Evolutionary conservation across 2,329 filamentous ascomycete genomes (phyloP).

Genomic region (Passalora sequoiae): DNA sequence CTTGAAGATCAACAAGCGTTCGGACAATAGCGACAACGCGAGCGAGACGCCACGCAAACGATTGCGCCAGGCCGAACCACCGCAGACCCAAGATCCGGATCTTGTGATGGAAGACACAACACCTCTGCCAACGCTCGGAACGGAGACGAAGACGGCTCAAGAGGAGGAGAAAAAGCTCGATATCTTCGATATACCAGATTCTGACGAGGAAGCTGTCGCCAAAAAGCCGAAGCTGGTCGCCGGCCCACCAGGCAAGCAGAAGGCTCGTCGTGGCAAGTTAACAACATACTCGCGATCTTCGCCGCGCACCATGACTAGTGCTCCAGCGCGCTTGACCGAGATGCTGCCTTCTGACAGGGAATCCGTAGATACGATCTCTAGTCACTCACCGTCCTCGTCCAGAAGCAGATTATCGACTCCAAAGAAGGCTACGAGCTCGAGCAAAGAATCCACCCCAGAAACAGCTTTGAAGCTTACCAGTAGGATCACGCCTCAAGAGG

Average conservation of each 20-base stretch:
- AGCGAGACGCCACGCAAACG: constrained; percentile 17
- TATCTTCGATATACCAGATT: constrained; percentile 23
- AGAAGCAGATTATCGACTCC: constrained; percentile 22
- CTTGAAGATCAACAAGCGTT: constrained; percentile 6
- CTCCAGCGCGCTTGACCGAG: constrained; percentile 28
- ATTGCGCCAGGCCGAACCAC: constrained; percentile 5
- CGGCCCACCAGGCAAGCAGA: constrained; percentile 1
- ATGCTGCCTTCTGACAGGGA: constrained; percentile 27
- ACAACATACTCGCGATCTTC: constrained; percentile 12
- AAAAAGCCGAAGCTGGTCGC: not conserved
- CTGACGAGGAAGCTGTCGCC: constrained; percentile 10
- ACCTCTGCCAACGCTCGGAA: constrained; percentile 3
- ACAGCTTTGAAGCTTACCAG: constrained; percentile 11
- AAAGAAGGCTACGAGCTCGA: constrained; percentile 8
- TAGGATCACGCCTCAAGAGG: constrained; percentile 31
- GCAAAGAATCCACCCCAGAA: constrained; percentile 13
- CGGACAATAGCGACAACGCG: constrained; percentile 4
- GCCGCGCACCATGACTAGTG: constrained; percentile 26
- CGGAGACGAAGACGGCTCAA: not conserved
- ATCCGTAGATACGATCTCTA: constrained; percentile 17
- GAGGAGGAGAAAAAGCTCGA: constrained; percentile 2
- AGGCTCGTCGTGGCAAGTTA: constrained; percentile 14
- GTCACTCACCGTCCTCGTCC: constrained; percentile 17
- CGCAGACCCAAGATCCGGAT: constrained; percentile 7
- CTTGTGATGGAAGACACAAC: constrained; percentile 12